Base-by-base conservation (phyloP, 73 alveolate genomes). In the Paramecium primaurelia region DNA sequence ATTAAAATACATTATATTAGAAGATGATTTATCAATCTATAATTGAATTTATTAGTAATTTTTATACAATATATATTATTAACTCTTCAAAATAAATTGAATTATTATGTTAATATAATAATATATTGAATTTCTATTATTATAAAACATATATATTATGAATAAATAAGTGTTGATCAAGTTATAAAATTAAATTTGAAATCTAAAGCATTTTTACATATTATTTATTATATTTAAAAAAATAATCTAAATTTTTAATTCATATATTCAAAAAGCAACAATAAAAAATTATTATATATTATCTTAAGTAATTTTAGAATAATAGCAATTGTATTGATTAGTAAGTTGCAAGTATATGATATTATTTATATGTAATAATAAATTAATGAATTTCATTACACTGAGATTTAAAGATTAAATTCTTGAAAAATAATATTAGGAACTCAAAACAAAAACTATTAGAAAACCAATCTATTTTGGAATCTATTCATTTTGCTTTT, bases 371-470 rank as follows among this genome's bases (percentile, higher is more conserved):
- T 18, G 30, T 54, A 54, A 54, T 54, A 54, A 54, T 54, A 54
- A 54, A 54, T 18, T 54, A 54, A 64, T 64, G 84, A 64, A 64
- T 64, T 32, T 32, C 42, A 32, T 64, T 4, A 64, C 84, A 12
- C 11, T 64, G 84, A 32, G 47, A 28, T 64, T 64, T 64, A 64
- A 64, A 12, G 84, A 64, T 64, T 32, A 34, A 28, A 64, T 16
- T 32, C 84, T 64, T 64, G 84, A 64, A 64, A 12, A 64, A 64
- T 64, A 64, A 64, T 64, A 64, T 64, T 34, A 64, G 30, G 84
- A 64, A 64, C 26, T 32, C 26, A 64, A 64, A 64, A 64, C 84
- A 64, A 32, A 11, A 32, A 11, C 36, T 16, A 64, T 64, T 32
- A 12, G 84, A 11, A 64, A 34, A 34, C 84, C 84, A 32, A 34